Evolutionary conservation across 345 rosid genomes (phyloP), one percentile per base, ranked within the genome.

Genomic region (Citrus hindsii): DNA sequence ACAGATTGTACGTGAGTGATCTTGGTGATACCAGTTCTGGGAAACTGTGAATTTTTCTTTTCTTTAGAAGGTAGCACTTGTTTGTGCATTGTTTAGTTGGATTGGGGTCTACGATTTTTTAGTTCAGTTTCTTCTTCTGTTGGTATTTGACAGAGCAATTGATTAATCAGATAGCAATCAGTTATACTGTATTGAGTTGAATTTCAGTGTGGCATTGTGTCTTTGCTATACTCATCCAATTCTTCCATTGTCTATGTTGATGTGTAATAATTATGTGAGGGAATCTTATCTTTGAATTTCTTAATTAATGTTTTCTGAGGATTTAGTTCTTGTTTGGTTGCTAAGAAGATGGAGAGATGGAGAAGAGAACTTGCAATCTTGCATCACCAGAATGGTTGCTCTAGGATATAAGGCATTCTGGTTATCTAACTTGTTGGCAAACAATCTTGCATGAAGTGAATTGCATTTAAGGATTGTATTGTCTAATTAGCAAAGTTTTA

Each of bases 331-430:
- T 63, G 21, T 42, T 67, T 40, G 22, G 28, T 32, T 28, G 27
- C 55, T 40, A 58, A 16, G 62, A 73, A 18, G 37, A 24, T 21
- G 35, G 63, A 9, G n/a, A 51, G 42, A 69, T n/a, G 66, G 61
- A 62, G 51, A 30, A 56, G 19, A 18, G 24, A 46, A 66, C 37
- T 66, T 18, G 21, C 58, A 70, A 55, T 71, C 21, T 22, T 74
- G 76, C 46, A 48, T n/a, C 35, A 66, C 80, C 53, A 66, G 56
- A 61, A 77, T 61, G n/a, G 30, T 8, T 70, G n/a, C 77, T 63
- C 21, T 0, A 28, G 27, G 32, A 25, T 53, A n/a, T 28, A 65
- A 25, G 18, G 28, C 56, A 27, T n/a, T 42, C 18, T 76, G 53
- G 53, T 67, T 67, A 22, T 51, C 58, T 53, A 55, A 42, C 59